Percentiles rank a stretch among this genome's conserved stretches.
These are phyloP conservation scores for Fusarium domesticum DNA, from an alignment of 2,329 filamentous ascomycete species.

Conservation along the genomic window DNA sequence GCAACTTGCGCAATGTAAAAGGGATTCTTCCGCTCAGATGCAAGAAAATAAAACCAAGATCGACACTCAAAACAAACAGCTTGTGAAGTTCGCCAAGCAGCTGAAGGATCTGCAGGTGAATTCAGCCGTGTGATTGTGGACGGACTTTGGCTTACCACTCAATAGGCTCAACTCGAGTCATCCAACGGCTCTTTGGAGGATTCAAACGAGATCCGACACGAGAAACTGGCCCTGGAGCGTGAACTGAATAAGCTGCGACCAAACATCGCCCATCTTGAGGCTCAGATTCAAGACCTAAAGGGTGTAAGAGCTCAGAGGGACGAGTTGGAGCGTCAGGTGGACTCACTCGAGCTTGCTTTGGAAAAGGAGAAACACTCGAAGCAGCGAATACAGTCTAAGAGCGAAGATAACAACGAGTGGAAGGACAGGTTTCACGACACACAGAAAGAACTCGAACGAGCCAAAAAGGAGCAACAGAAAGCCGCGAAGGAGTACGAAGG, in stretches of 20 bases:
- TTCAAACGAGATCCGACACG: slow-evolving; percentile 64
- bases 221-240: slow-evolving; percentile 52
- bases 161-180: slow-evolving; percentile 67
- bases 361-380: slow-evolving; percentile 65
- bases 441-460: slow-evolving; percentile 46
- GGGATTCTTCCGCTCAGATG: slow-evolving; percentile 43
- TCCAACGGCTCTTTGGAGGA: slow-evolving; percentile 66
- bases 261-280: slow-evolving; percentile 54
- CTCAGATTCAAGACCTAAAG: slow-evolving; percentile 59
- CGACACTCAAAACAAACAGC: slow-evolving; percentile 45
- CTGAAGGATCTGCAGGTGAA: slow-evolving; percentile 48
- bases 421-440: slow-evolving; percentile 36
- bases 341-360: slow-evolving; percentile 73
- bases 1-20: slow-evolving; percentile 39
- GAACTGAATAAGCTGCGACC: slow-evolving; percentile 53
- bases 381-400: slow-evolving; percentile 31
- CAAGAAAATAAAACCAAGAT: slow-evolving; percentile 41
- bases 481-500: slow-evolving; percentile 48
- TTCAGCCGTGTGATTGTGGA: not conserved
- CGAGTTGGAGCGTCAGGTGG: slow-evolving; percentile 73
- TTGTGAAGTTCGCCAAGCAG: slow-evolving; percentile 49
- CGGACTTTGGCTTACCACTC: slow-evolving; percentile 3
- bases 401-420: slow-evolving; percentile 42
- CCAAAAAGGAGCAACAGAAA: slow-evolving; percentile 43
- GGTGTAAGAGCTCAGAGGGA: slow-evolving; percentile 74